Conservation (phyloP, 805 yeast species). For the Saccharomyces jurei region DNA sequence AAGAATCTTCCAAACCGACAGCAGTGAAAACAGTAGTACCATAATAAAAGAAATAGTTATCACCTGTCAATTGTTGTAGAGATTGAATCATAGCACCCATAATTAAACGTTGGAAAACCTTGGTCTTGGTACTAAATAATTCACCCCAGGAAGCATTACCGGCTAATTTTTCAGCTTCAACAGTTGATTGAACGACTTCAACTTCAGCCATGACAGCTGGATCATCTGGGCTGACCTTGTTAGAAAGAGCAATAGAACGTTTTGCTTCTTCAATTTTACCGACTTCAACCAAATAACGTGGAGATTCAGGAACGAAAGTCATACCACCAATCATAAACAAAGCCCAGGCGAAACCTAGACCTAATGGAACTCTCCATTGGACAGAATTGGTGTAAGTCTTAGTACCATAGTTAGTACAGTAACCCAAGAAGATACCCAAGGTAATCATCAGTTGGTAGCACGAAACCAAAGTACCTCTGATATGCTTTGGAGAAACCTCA, state of each 20-base stretch:
- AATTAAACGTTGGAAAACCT: conserved; percentile 38
- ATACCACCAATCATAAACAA: conserved; percentile 31
- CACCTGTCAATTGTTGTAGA: conserved; percentile 60
- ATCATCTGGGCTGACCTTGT: conserved; percentile 46
- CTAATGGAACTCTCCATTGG: conserved; percentile 71
- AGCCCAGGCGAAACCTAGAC: conserved; percentile 45
- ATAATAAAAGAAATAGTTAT: conserved; percentile 59
- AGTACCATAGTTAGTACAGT: conserved; percentile 66
- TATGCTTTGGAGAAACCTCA: conserved; percentile 60
- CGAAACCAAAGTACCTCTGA: conserved; percentile 65
- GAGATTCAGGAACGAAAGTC: conserved; percentile 62
- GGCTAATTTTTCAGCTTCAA: conserved; percentile 50
- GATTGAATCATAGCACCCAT: conserved; percentile 51
- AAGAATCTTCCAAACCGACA: conserved; percentile 51
- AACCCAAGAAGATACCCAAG: conserved; percentile 67
- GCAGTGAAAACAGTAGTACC: conserved; percentile 56
- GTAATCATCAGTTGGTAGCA: conserved; percentile 65
- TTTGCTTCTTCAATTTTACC: conserved; percentile 55
- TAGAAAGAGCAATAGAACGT: conserved; percentile 48
- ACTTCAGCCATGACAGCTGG: conserved; percentile 51
- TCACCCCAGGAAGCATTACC: conserved; percentile 63
- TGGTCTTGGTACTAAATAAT: conserved; percentile 58
- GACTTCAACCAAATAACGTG: conserved; percentile 53
- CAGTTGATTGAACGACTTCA: conserved; percentile 49
- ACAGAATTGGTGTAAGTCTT: conserved; percentile 52